Evolutionary conservation across 176 grass and related monocot species (phyloP), one percentile per base, ranked within the genome.

Genomic region (Oryza officinalis): DNA sequence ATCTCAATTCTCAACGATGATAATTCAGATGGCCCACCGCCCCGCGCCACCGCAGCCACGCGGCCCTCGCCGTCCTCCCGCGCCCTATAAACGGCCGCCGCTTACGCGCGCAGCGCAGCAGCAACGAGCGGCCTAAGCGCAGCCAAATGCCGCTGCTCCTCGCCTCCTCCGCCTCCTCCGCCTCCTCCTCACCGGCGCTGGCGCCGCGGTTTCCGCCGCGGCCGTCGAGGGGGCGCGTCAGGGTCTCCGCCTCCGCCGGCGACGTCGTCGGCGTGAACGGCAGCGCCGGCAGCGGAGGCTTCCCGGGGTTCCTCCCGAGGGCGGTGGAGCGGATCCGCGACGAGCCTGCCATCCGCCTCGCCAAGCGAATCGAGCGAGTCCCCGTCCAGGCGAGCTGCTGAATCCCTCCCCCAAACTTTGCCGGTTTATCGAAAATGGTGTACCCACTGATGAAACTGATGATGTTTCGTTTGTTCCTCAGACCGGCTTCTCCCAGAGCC

Each of bases 361-460:
- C 88, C 69, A 97, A 83, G 84, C 87, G 95, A 85, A 96, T 98
- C 77, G 96, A 95, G 85, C 85, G 91, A 59, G 87, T 98, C 2
- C 91, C 96, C 66, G 87, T 98, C 43, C 80, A 92, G 87, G 96
- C 87, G 44, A 72, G 83, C 52, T 22, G 83, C 52, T 54, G 28
- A 13, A 77, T 13, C 44, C 11, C 12, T 38, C 37, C 37, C 37
- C 37, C 33, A 35, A 35, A 8, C 0, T 32, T 32, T 32, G 32
- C 32, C 32, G 32, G 3, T 32, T 32, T 32, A 37, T 38, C 37
- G 37, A 38, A 38, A 38, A 38, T 38, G 37, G 37, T 38, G 7
- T 38, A 7, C 9, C 27, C 52, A 8, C 9, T 22, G 71, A 20
- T 9, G 23, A 71, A 71, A 20, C 33, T 14, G 22, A 45, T 27